phyloP scores from a whole-genome alignment of 768 basidiomycete genomes.

The Thelephora ganbajun region DNA sequence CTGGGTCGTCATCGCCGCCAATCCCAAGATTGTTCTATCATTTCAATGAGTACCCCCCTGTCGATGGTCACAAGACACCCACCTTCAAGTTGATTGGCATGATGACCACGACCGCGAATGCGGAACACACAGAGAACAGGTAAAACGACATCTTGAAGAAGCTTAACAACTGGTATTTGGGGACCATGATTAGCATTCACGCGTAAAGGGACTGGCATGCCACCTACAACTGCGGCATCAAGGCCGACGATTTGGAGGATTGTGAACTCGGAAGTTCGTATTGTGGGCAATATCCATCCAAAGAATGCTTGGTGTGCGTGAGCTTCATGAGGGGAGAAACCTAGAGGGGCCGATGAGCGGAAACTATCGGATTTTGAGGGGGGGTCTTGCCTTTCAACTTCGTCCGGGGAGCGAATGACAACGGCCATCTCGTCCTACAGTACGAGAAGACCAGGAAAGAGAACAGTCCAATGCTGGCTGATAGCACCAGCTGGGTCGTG shows the following conservation, averaged over 20 bases:
- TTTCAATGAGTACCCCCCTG: background rate
- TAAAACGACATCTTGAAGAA: conserved; percentile 95
- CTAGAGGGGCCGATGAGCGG: conserved; percentile 24
- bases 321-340: conserved; percentile 88
- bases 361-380: background rate
- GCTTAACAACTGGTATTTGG: conserved; percentile 56
- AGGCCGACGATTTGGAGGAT: conserved; percentile 93
- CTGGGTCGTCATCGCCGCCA: conserved; percentile 30
- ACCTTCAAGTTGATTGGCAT: conserved; percentile 96
- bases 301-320: conserved; percentile 81
- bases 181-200: background rate
- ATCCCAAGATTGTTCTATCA: conserved; percentile 61
- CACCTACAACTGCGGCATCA: conserved; percentile 86
- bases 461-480: conserved; percentile 58
- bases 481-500: conserved; percentile 74
- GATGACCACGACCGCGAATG: conserved; percentile 70
- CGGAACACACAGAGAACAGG: conserved; percentile 75
- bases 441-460: conserved; percentile 87
- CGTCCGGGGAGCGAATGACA: conserved; percentile 85
- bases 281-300: conserved; percentile 92
- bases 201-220: no score
- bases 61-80: conserved; percentile 12
- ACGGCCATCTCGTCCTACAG: conserved; percentile 74
- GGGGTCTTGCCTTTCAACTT: conserved; percentile 72
- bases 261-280: conserved; percentile 81